Evolutionary conservation across 768 basidiomycete genomes (phyloP).

Genomic region (Termitomyces sp.): DNA sequence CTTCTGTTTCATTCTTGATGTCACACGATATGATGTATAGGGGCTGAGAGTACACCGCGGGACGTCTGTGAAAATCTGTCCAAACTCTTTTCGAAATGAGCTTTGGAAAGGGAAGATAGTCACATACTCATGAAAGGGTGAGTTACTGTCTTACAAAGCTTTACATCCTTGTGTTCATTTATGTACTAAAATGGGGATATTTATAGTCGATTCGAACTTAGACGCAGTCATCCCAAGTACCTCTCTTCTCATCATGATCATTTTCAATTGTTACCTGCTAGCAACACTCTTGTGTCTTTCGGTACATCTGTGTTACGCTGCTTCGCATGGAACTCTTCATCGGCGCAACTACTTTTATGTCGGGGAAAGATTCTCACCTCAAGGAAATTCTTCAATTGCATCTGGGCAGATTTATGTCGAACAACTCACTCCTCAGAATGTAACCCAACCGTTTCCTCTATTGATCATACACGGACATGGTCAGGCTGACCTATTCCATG

Average conservation of each 20-base stretch:
- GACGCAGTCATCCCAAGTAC: not conserved
- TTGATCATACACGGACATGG: slow-evolving; percentile 47
- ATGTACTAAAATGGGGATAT: not conserved
- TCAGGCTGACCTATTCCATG: slow-evolving; percentile 8
- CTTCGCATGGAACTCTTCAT: slow-evolving; percentile 31
- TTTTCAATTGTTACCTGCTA: not conserved
- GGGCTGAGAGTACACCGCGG: not conserved
- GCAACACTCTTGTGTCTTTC: not conserved
- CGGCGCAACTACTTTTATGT: slow-evolving; percentile 46
- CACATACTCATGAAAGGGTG: not conserved
- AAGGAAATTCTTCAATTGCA: slow-evolving; percentile 32
- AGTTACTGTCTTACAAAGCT: not conserved
- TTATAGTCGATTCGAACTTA: not conserved
- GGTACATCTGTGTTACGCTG: not conserved
- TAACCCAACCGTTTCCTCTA: slow-evolving; percentile 37
- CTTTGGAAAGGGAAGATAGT: not conserved
- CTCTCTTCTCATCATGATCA: not conserved
- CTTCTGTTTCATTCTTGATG: not conserved
- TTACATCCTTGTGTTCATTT: not conserved
- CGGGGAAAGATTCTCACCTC: slow-evolving; percentile 35
- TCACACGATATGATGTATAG: not conserved
- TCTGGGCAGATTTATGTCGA: slow-evolving; percentile 52
- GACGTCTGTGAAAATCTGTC: not conserved
- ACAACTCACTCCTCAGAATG: slow-evolving; percentile 37
- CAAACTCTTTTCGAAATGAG: not conserved